Evolutionary conservation across 1,284 basidiomycete genomes (phyloP), one percentile per base, ranked within the genome.

Genomic region (Ceratobasidium sp.): DNA sequence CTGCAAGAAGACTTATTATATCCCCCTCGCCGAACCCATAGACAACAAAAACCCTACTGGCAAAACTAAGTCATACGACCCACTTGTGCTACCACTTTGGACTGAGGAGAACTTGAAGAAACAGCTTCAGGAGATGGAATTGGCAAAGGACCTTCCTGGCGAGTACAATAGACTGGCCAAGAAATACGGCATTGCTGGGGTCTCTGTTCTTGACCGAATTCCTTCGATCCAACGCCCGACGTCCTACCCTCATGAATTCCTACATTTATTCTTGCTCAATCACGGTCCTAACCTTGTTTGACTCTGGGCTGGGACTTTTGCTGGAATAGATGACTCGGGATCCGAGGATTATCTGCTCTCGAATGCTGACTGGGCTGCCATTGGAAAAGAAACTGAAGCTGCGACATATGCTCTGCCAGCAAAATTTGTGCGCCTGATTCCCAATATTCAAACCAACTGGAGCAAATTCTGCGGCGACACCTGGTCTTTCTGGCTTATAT

Each of bases 401-500:
- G 73, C 81, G 0, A 74, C 73, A 7, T 47, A 72, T 16, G 61
- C 61, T 5, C 81, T 83, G 57, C 82, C 83, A 9, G 54, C 80
- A 7, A 66, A 74, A 2, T 83, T 82, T 77, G 76, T 75, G 16
- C 67, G 77, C 1, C 46, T 61, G 8, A 61, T 82, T 0, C 76
- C 75, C 0, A 79, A 83, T 74, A 76, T 83, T 35, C 67, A 74
- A 1, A 61, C 71, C 11, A 76, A 81, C n/a, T 52, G 55, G 1
- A n/a, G 28, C 0, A 44, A 38, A 2, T 80, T 78, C 55, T 82
- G 79, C n/a, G 82, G 82, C 6, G 82, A 84, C 72, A 74, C 78
- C 1, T 83, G 78, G 76, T 74, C 74, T 14, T 81, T 83, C 71
- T 84, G 82, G 82, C 77, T 79, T 43, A 75, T 80, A 30, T 81